Evolutionary conservation across 1,139 yeast species (phyloP), one percentile per base, ranked within the genome.

Genomic region (Kurtzmaniella quercitrusa): DNA sequence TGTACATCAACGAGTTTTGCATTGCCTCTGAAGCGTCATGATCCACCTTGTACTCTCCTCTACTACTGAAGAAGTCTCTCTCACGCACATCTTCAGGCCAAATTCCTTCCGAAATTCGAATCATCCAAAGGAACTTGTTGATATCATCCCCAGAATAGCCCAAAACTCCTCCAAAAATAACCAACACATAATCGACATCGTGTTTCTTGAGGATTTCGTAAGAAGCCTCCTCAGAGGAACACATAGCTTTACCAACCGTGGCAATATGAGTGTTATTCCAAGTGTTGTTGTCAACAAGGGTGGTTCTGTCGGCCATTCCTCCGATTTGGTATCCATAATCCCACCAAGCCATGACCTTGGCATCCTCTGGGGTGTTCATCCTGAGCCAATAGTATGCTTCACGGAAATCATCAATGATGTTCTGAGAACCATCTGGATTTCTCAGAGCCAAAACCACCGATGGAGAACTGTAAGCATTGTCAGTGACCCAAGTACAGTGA

Each of bases 251-350:
- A 58, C 99, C 99, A 45, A 94, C 98, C n/a, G 97, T 90, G 53
- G 98, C 99, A 67, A 94, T 94, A 63, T 94, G 99, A 4, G 99
- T 94, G 70, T 94, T 94, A 65, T 94, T 94, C 99, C 99, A 94
- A 10, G 99, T 94, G 67, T 94, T 94, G 77, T 94, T 94, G 66
- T 94, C 99, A 38, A 94, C 99, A 54, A 94, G 77, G 4, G 99
- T 94, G 51, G 98, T 93, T 63, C 98, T 82, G 67, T 94, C 98
- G 39, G 98, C 98, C 98, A 94, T 93, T 49, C 99, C 99, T 55
- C 98, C 98, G 59, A 94, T 94, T 69, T 94, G 99, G 67, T 94
- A 94, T 45, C 99, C 99, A 62, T 94, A 94, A 73, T 94, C 99
- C 99, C 99, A 94, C 99, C 99, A 94, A 7, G 98, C 86, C 86